Evolutionary conservation across 306 rosid genomes (phyloP), one percentile per base, ranked within the genome.

Genomic region (Dryas octopetala): DNA sequence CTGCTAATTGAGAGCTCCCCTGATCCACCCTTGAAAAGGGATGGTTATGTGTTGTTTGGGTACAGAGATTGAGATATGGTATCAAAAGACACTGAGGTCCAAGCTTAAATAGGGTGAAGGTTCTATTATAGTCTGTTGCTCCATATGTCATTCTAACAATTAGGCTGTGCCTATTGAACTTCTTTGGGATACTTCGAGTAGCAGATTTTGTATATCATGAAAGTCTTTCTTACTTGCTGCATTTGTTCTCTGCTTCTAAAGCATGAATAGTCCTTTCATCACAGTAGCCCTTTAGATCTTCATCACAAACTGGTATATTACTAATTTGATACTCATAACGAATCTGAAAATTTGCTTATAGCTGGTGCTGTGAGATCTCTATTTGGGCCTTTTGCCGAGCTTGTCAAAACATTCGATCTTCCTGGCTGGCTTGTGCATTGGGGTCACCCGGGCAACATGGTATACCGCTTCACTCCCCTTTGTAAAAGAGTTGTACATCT

Each of bases 371-470:
- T 91, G 77, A 84, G 70, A 53, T 82, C 90, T 49, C 73, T 66
- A 4, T 88, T 87, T 73, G 96, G 70, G 52, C 97, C 98, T 66
- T 88, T 91, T 50, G 97, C 84, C 43, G 95, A 91, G 86, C 80
- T 91, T 60, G 86, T 90, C 50, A 87, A 88, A 67, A 82, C 95
- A 16, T 86, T 38, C 78, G 82, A 77, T 74, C 95, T 94, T 62
- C 98, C 93, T 2, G 95, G 85, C 3, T 94, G 95, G 98, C 93
- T 94, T 5, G 89, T 94, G 71, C 98, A 94, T 79, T 91, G 96
- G 97, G 98, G 98, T 78, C 97, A 94, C 80, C 96, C 90, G 40
- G 97, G 87, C 46, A 94, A 90, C 87, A 91, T 91, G 98, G 97
- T 87, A 78, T 65, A 62, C 23, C 23, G 8, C 55, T 68, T 47